These are phyloP conservation scores for Podospora fimiseda DNA, from an alignment of 495 filamentous ascomycete species.

Conservation along the genomic window DNA sequence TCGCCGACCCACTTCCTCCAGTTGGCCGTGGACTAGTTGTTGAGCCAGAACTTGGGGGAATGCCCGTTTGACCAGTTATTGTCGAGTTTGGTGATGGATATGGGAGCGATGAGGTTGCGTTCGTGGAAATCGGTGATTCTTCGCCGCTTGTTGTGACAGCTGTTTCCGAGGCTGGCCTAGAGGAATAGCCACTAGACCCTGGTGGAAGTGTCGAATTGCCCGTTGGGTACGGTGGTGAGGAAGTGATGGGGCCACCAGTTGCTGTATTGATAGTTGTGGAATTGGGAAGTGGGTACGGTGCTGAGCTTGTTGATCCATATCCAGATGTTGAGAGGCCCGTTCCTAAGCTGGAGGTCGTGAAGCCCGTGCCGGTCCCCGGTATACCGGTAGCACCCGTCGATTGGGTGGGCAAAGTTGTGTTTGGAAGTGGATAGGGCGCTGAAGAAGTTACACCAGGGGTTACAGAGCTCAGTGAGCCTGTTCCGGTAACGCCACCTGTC, in stretches of 20 bases:
- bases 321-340: neutral
- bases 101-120: neutral
- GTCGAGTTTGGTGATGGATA: constrained; percentile 17
- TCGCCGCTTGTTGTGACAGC: neutral
- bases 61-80: neutral
- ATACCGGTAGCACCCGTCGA: neutral
- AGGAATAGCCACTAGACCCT: neutral
- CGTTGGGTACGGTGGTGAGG: neutral
- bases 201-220: neutral
- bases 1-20: neutral
- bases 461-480: neutral
- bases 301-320: neutral
- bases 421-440: constrained; percentile 13
- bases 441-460: neutral
- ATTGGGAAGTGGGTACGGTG: neutral
- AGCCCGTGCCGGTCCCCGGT: neutral
- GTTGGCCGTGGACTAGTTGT: neutral
- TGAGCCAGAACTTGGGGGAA: neutral
- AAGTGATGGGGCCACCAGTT: neutral
- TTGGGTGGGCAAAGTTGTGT: constrained; percentile 9
- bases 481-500: neutral
- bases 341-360: neutral
- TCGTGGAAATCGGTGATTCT: neutral
- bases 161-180: neutral
- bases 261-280: neutral